Base-by-base conservation (phyloP, 1,284 basidiomycete genomes). In the Flammula alnicola region DNA sequence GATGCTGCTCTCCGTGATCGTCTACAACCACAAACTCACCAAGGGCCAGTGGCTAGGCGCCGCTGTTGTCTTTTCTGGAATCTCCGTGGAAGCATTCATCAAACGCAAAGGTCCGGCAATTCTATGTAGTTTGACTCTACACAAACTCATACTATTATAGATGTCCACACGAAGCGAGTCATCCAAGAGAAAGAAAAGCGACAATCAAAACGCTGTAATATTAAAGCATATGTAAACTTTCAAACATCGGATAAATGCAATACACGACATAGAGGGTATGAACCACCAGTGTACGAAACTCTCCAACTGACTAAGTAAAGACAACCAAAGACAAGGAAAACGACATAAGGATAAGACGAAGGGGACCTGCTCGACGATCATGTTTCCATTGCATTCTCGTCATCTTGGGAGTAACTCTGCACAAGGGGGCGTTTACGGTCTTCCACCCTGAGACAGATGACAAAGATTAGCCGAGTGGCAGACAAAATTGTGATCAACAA, bases 1-100 rank as follows among this genome's bases (percentile, higher is more conserved):
- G 4, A 99, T 99, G 96, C 78, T 99, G 10, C 78, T 99, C 29
- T 95, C 92, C 5, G 95, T 99, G 4, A 68, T 96, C 20, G 83
- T 98, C 1, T 99, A 98, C 69, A 86, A 93, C 60, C 96, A 99
- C 71, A 81, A 78, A 55, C 76, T 99, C 44, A 88, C 88, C 0
- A 52, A 65, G 0, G 91, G 94, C 1, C 97, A 99, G 71, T 99
- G 97, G 97, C 60, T 82, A 2, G 97, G 96, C 12, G 87, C 95
- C 0, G 86, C 71, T 0, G 84, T 95, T 23, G 97, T 99, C 3
- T 98, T 99, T 69, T 83, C 84, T 3, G 95, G 94, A 1, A 96
- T 99, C 55, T 94, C 91, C 1, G 81, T 98, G 11, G 96, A 98
- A 67, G 95, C 95, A 1, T 85, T 83, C 61, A 86, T 93, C 16